phyloP scores from a whole-genome alignment of 2,329 filamentous ascomycete genomes.

The Cercospora sesami region DNA sequence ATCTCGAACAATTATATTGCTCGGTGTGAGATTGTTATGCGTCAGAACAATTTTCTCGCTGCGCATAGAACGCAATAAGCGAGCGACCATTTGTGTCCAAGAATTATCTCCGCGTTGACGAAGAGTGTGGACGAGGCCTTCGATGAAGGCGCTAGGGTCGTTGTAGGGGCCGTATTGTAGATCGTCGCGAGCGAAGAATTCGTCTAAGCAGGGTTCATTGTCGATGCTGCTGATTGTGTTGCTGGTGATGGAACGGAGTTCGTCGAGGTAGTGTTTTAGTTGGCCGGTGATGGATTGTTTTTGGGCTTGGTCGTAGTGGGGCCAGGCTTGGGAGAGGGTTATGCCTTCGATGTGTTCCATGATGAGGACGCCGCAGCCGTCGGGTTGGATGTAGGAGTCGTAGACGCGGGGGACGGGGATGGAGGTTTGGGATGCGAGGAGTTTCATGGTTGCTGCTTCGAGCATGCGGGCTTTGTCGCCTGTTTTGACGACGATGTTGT shows the following conservation, averaged over 20 bases:
- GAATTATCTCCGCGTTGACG: neutral
- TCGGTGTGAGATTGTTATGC: conserved; percentile 23
- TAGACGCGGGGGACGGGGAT: conserved; percentile 16
- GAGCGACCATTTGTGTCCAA: conserved; percentile 12
- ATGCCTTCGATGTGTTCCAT: conserved; percentile 22
- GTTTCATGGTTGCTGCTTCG: conserved; percentile 12
- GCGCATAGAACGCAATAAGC: conserved; percentile 3
- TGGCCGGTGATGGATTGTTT: conserved; percentile 7
- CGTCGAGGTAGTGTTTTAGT: conserved; percentile 7
- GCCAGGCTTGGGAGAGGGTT: conserved; percentile 16
- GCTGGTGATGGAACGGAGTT: conserved; percentile 13
- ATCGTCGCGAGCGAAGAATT: conserved; percentile 12
- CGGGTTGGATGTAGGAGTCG: conserved; percentile 13
- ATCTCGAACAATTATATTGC: conserved; percentile 26
- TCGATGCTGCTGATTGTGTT: conserved; percentile 7
- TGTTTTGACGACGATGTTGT: conserved; percentile 6
- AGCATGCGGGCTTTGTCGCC: conserved; percentile 5
- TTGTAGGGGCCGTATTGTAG: neutral
- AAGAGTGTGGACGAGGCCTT: conserved; percentile 7
- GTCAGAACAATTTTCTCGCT: conserved; percentile 21
- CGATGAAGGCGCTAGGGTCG: conserved; percentile 1
- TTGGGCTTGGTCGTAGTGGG: conserved; percentile 5
- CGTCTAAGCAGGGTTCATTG: conserved; percentile 5
- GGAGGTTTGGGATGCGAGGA: conserved; percentile 8
- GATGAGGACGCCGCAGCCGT: conserved; percentile 14